Base-by-base conservation (phyloP, 129 eudicot species). In the Centrapalus pauciflorus region DNA sequence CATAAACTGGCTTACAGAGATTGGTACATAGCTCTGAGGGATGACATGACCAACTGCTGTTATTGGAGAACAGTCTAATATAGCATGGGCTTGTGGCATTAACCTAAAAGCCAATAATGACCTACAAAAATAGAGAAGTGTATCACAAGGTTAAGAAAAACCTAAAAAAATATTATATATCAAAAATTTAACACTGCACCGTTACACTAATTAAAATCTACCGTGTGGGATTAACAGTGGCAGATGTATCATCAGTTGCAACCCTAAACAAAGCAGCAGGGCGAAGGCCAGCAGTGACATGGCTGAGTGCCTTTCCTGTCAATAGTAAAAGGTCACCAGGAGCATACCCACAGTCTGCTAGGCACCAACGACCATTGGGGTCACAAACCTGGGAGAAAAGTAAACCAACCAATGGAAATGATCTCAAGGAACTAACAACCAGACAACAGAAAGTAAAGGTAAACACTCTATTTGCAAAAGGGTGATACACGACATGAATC, bases 1-100 rank as follows among this genome's bases (percentile, higher is more conserved):
- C 96, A 93, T 83, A 77, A 93, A 93, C 87, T 86, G 98, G 82
- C 92, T 93, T 51, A 93, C 95, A 73, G 98, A 85, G 38, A 93
- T 71, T 59, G 96, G 98, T 74, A 84, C 86, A 69, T 88, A 93
- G 80, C 96, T 93, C 70, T 93, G 96, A 55, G 96, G 96, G 79
- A 86, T 84, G 57, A 88, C 86, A 86, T 93, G 98, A 63, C 98
- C 98, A 64, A 90, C 98, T 51, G 84, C 82, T 28, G 86, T 82
- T 70, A 93, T 80, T 0, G 86, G 79, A 12, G 98, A 74, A 72
- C 96, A 93, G 61, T 93, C 98, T 79, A 93, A 66, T 55, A 93
- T 69, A 14, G 98, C 96, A 81, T 93, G 88, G 73, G 87, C 78
- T 75, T 82, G 96, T 5, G 98, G 98, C 87, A 93, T 86, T 57